Evolutionary conservation across 495 filamentous ascomycete species (phyloP).

Genomic region (Penicillium goetzii): DNA sequence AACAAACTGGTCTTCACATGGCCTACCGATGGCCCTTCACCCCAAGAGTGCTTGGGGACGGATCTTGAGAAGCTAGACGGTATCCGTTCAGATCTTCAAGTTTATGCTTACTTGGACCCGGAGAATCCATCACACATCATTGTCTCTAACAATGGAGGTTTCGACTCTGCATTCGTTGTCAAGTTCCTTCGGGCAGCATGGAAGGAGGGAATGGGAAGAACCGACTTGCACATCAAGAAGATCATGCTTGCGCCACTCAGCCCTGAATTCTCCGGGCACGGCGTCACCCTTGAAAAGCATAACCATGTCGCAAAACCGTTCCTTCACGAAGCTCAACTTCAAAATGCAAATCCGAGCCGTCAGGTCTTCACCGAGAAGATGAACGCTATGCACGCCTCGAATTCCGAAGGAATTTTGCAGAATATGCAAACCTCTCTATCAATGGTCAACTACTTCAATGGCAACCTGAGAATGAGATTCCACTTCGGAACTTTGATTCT

Average conservation of each 20-base stretch:
- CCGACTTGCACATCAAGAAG: constrained; percentile 33
- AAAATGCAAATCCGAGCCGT: neutral
- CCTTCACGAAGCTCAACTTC: neutral
- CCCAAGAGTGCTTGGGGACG: constrained; percentile 45
- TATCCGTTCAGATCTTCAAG: constrained; percentile 38
- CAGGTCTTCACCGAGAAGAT: neutral
- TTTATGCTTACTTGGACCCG: constrained; percentile 20
- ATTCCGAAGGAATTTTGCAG: constrained; percentile 19
- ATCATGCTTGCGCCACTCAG: constrained; percentile 48
- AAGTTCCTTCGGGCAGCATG: constrained; percentile 39
- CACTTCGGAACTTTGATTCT: constrained; percentile 60
- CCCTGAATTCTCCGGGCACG: too few relatives aligned
- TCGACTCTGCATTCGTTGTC: constrained; percentile 36
- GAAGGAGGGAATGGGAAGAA: constrained; percentile 38
- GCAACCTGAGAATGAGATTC: constrained; percentile 56
- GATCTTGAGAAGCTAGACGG: constrained; percentile 52
- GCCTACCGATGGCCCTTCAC: constrained; percentile 43
- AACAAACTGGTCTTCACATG: constrained; percentile 46
- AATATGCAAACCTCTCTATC: constrained; percentile 36
- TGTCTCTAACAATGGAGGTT: constrained; percentile 25
- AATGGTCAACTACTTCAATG: constrained; percentile 38
- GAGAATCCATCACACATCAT: constrained; percentile 37
- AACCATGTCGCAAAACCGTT: neutral
- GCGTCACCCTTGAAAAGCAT: neutral
- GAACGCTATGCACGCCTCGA: constrained; percentile 6